Base-by-base conservation (phyloP, 345 rosid genomes). In the Salix viminalis region DNA sequence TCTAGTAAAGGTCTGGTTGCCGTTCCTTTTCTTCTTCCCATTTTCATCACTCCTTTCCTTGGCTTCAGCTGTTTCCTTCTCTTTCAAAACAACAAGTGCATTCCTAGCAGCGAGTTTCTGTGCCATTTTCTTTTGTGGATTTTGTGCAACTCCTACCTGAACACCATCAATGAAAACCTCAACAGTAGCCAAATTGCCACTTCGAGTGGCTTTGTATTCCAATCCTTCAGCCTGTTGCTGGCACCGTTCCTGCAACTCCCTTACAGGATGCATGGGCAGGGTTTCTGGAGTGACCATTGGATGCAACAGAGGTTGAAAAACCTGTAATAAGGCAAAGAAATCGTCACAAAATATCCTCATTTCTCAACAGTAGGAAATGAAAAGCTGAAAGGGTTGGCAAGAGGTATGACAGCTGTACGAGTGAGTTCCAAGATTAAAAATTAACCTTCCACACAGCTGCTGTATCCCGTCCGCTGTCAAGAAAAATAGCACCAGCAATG, bases 281-380 rank as follows among this genome's bases (percentile, higher is more conserved):
- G 94, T 96, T 76, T 96, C 99, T 52, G 99, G 99, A 66, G 99
- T 96, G 73, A 96, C 99, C 97, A 96, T 93, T 23, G 99, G 98
- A 24, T 92, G 92, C 85, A 96, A 86, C 77, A 96, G 77, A n/a
- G 98, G 98, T 71, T 92, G 94, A 81, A 96, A 96, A 73, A 89
- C 99, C 99, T 93, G 83, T 2, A 10, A 70, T 6, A 75, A 30
- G 65, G 44, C 44, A 32, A 19, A 16, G 62, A 24, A 6, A 28
- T 44, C 67, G 15, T 56, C 46, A 41, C 70, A 68, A 71, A 69
- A 79, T 73, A 23, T 70, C 15, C 11, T 41, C 62, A 65, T 37
- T 28, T 11, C 37, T 30, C 23, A 48, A 30, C 24, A 56, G 69
- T 41, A 66, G 39, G 21, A 37, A 69, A 26, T 30, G 23, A 42